A percentile compares a stretch with the other conserved stretches of the same genome.
Conservation (phyloP, 257 asterid species). For the Mitragyna speciosa region DNA sequence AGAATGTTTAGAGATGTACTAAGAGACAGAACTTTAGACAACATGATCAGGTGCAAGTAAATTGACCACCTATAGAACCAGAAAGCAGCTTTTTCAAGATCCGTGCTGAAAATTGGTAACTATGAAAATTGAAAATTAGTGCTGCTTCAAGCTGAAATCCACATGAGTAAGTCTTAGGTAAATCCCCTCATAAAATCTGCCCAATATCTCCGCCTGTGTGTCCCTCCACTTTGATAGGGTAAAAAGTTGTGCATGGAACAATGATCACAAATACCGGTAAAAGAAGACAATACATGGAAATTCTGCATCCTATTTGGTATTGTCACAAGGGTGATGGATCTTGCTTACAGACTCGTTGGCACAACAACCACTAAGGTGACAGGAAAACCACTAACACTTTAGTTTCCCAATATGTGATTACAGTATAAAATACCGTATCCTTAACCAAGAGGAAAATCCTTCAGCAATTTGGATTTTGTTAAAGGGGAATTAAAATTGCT, state of each 20-base stretch:
- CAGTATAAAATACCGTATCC: too few species aligned
- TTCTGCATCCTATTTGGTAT: background rate
- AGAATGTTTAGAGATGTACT: background rate
- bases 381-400: background rate
- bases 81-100: background rate
- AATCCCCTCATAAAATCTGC: background rate
- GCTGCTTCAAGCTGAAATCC: background rate
- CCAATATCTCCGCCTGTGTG: background rate
- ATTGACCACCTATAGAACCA: background rate
- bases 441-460: background rate
- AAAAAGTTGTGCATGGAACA: background rate
- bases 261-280: background rate
- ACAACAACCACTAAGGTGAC: background rate
- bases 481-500: background rate
- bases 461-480: background rate
- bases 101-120: background rate
- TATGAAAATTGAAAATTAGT: background rate
- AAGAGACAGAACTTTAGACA: background rate
- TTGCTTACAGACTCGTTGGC: background rate
- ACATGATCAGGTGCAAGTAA: background rate
- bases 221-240: background rate
- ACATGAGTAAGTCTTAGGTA: background rate
- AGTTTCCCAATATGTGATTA: background rate
- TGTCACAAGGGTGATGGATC: background rate
- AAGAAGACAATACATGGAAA: constrained; percentile 1